Percentiles rank a stretch among this genome's conserved stretches.
Evolutionary conservation across 352 stramenopile genomes (phyloP).

Genomic region (Phytophthora cajani): DNA sequence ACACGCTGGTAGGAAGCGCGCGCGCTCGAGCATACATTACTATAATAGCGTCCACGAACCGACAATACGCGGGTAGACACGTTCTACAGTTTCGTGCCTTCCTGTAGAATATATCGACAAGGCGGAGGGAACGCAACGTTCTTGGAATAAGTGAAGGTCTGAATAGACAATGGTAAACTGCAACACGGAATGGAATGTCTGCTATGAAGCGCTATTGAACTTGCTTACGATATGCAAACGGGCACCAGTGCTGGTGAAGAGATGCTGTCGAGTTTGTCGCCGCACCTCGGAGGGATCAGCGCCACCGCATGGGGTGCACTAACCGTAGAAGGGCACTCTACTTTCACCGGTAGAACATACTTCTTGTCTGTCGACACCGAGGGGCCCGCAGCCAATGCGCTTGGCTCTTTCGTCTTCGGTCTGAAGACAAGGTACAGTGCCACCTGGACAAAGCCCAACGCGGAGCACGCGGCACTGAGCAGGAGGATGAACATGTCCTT

Average conservation of each 20-base stretch:
- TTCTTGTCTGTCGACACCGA: constrained; percentile 6
- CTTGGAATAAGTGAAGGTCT: no score
- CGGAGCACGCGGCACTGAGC: constrained; percentile 24
- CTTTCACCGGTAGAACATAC: constrained; percentile 11
- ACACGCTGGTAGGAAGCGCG: not conserved
- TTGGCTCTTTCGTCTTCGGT: not conserved
- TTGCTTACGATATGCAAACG: constrained; percentile 15
- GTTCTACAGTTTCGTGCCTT: not conserved
- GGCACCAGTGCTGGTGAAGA: constrained; percentile 11
- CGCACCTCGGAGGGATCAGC: constrained; percentile 11
- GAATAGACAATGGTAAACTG: no score
- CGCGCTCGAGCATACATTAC: not conserved
- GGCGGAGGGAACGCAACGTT: no score
- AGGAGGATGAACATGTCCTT: constrained; percentile 32
- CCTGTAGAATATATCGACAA: not conserved
- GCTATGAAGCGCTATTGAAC: not conserved
- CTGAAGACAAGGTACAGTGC: constrained; percentile 34
- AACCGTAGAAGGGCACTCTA: not conserved
- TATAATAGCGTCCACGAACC: not conserved
- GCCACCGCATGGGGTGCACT: not conserved
- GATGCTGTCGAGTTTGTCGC: constrained; percentile 12
- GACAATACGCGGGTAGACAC: not conserved
- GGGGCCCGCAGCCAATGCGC: not conserved
- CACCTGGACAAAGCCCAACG: constrained; percentile 32
- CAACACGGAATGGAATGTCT: no score